Evolutionary conservation across 2,329 filamentous ascomycete species (phyloP).

Genomic region (Thelonectria olida): DNA sequence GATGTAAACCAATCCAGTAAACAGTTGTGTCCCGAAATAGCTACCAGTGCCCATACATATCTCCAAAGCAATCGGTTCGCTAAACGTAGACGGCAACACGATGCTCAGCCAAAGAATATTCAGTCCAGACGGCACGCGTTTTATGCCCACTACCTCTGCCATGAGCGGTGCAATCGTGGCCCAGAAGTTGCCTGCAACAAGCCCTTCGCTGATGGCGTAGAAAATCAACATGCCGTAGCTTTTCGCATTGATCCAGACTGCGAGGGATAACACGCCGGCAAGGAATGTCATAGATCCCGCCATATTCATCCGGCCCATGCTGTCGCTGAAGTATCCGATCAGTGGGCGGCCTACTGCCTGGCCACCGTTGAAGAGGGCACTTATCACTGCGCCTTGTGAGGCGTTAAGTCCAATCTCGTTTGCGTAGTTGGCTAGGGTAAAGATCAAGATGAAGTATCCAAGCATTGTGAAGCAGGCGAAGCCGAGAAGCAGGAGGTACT

Average conservation of each 20-base stretch:
- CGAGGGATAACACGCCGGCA: background rate
- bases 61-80: slow-evolving; percentile 23
- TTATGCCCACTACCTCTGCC: slow-evolving; percentile 18
- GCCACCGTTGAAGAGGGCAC: slow-evolving; percentile 70
- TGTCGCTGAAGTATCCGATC: slow-evolving; percentile 70
- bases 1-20: slow-evolving; percentile 21
- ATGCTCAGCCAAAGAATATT: slow-evolving; percentile 23
- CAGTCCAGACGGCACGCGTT: slow-evolving; percentile 18
- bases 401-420: slow-evolving; percentile 65
- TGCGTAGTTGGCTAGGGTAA: slow-evolving; percentile 71
- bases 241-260: slow-evolving; percentile 23
- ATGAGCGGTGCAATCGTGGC: slow-evolving; percentile 17
- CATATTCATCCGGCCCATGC: slow-evolving; percentile 70
- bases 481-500: slow-evolving; percentile 65
- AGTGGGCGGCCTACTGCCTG: slow-evolving; percentile 67
- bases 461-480: slow-evolving; percentile 71
- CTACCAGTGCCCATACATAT: slow-evolving; percentile 17
- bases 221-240: slow-evolving; percentile 18
- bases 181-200: slow-evolving; percentile 23
- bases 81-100: slow-evolving; percentile 18
- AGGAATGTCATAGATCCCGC: slow-evolving; percentile 58
- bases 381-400: slow-evolving; percentile 68
- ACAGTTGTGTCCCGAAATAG: slow-evolving; percentile 25
- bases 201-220: slow-evolving; percentile 6
- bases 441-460: slow-evolving; percentile 72